Evolutionary conservation across 306 rosid species (phyloP), one percentile per base, ranked within the genome.

Genomic region (Castanea crenata): DNA sequence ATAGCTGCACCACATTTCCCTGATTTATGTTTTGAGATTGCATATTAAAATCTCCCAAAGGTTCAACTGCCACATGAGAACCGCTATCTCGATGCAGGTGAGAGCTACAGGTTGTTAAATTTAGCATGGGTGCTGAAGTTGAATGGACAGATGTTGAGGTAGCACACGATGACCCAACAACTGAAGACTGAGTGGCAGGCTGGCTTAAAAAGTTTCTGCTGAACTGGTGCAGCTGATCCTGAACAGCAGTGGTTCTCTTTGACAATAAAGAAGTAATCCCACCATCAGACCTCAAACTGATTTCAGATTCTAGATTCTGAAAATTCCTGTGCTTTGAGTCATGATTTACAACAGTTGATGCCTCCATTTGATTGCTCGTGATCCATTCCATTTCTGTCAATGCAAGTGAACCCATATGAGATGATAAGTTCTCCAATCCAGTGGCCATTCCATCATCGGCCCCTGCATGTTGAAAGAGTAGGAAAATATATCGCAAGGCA

Each of bases 381-480:
- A 82, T 76, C 91, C 95, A 93, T 12, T 95, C 97, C 91, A 91
- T 95, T 89, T 92, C 99, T 92, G 97, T 88, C 87, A 95, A 92
- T 78, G 91, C 94, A 92, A 92, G 97, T 87, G 95, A 95, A 92
- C 83, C 79, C 92, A 91, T 84, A 84, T 92, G 90, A 95, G 97
- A 91, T 76, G 89, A 90, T 85, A 95, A 86, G 88, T 85, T 88
- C 81, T 88, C 94, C 92, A 88, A 90, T 69, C 88, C 90, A 88
- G 84, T 90, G 92, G 93, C 92, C 92, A 84, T 90, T 84, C 73
- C 82, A 89, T 86, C 91, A 92, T 80, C 76, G 93, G 80, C 97
- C 94, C 93, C 92, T 89, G 92, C 94, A 92, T 81, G 74, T 88
- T 86, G 76, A 93, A 89, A 81, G 83, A 83, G 73, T 79, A 85